These are phyloP conservation scores for Taxillus chinensis DNA, from an alignment of 164 flowering plant genomes.

Conservation along the genomic window DNA sequence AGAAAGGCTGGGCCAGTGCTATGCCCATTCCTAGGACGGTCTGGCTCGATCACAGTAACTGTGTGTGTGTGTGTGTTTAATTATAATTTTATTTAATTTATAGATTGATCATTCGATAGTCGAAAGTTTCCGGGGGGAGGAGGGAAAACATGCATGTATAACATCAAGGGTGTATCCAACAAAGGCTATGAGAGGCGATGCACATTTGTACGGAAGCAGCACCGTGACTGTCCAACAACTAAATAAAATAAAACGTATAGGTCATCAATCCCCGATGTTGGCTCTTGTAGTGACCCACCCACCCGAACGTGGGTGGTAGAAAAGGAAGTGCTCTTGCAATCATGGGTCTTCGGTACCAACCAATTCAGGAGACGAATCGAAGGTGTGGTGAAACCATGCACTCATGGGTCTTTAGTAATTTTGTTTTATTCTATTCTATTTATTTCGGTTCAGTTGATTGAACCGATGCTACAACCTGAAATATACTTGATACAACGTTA, in stretches of 20 bases:
- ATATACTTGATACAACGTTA: no score
- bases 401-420: no score
- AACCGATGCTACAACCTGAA: no score
- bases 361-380: no score
- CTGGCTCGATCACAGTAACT: constrained; percentile 34
- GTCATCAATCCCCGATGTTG: no score
- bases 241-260: neutral
- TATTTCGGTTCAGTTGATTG: no score
- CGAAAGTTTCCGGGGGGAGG: constrained; percentile 65
- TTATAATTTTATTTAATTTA: neutral
- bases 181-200: constrained; percentile 26
- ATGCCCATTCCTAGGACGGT: constrained; percentile 78
- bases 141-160: constrained; percentile 65
- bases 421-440: no score
- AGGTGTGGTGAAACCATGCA: no score
- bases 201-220: constrained; percentile 48
- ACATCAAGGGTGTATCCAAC: constrained; percentile 74
- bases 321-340: no score
- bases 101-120: constrained; percentile 78
- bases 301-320: no score
- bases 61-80: neutral
- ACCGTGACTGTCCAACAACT: constrained; percentile 26
- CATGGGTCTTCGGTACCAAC: no score
- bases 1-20: constrained; percentile 26
- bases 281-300: no score